A percentile compares a stretch with the other conserved stretches of the same genome.
Conservation (phyloP, 2,329 filamentous ascomycete species). For the Ophiocordyceps camponoti-saundersi region DNA sequence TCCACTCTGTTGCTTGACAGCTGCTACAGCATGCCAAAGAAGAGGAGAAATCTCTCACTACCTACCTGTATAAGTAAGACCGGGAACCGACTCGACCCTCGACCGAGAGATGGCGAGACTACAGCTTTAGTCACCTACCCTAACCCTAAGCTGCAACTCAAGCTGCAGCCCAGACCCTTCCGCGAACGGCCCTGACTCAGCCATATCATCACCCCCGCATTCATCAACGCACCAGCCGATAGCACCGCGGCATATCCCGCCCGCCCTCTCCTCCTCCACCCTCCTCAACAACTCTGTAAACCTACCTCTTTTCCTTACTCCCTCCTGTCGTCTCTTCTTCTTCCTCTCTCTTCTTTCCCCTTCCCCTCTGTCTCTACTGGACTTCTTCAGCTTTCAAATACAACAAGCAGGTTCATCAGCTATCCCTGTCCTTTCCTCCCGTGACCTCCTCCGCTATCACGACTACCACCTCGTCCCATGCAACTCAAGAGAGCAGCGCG, state of each 20-base stretch:
- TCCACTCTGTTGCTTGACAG: no score
- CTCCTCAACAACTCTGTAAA: neutral
- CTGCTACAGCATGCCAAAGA: no score
- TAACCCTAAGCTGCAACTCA: no score
- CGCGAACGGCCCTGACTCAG: neutral
- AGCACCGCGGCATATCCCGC: neutral
- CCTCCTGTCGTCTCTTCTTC: neutral
- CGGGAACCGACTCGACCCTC: neutral
- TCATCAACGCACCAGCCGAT: neutral
- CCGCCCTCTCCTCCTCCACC: neutral
- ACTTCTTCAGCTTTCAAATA: no score
- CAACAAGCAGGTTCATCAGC: neutral
- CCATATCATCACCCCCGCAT: neutral
- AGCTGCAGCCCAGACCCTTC: neutral
- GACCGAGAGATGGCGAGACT: neutral
- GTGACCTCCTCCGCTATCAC: neutral
- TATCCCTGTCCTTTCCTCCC: neutral
- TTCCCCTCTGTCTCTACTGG: neutral
- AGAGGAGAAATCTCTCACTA: no score
- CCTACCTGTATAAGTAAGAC: neutral
- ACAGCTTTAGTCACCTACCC: neutral
- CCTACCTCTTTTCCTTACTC: neutral
- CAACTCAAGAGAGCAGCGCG: conserved; percentile 67
- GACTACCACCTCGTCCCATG: conserved; percentile 23
- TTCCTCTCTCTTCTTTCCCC: neutral